phyloP scores from a whole-genome alignment of 2,329 filamentous ascomycete genomes.

The Ceratocystis cacaofunesta region DNA sequence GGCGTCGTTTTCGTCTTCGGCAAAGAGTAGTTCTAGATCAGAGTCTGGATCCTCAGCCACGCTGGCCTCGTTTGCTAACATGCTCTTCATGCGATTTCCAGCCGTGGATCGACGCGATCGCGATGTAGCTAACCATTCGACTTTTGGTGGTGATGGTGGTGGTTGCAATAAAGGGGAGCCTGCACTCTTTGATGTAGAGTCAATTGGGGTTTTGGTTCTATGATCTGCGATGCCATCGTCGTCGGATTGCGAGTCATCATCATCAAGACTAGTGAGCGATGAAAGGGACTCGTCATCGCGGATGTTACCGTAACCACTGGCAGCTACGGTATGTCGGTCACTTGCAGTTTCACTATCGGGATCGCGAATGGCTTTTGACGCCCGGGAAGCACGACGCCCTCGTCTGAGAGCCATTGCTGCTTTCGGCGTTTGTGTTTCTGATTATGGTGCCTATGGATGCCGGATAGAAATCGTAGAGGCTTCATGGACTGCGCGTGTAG shows the following conservation, averaged over 20 bases:
- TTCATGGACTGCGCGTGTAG: conserved; percentile 2
- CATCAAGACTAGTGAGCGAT: conserved; percentile 14
- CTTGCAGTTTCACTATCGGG: too few relatives aligned
- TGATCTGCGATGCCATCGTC: too few relatives aligned
- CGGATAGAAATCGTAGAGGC: not conserved
- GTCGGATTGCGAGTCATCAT: not conserved
- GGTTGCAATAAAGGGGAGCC: not conserved
- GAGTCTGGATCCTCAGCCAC: conserved; percentile 39
- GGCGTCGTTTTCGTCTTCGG: conserved; percentile 53
- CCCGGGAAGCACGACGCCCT: not conserved
- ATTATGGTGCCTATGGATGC: conserved; percentile 2
- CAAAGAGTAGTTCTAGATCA: conserved; percentile 60
- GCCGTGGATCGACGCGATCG: conserved; percentile 66
- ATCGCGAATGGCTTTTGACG: not conserved
- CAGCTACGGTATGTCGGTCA: too few relatives aligned
- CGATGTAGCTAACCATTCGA: conserved; percentile 59
- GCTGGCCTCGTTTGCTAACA: conserved; percentile 52
- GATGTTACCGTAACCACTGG: conserved; percentile 1
- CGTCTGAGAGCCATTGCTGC: conserved; percentile 1
- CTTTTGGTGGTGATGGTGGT: conserved; percentile 20
- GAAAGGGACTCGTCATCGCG: conserved; percentile 13
- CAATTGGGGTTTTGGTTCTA: too few relatives aligned
- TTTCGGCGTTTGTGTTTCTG: conserved; percentile 6
- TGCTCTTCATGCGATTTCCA: conserved; percentile 66
- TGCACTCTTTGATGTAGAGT: too few relatives aligned